Evolutionary conservation across 2,329 filamentous ascomycete genomes (phyloP), one percentile per base, ranked within the genome.

Genomic region (Colletotrichum melonis): DNA sequence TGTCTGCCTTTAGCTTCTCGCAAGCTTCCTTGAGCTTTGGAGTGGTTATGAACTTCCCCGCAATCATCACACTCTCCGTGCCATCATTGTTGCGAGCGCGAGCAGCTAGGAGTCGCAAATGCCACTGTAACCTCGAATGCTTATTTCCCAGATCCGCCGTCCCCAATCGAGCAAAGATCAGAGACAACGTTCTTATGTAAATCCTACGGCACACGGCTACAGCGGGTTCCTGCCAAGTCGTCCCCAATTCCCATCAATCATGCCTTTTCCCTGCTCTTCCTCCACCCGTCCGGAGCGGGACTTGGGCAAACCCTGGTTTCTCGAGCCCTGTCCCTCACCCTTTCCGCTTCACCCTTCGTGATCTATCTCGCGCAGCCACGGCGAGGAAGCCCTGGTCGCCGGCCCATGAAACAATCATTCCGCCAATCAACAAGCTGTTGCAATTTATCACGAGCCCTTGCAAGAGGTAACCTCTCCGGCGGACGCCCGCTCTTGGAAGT

Each of bases 231-330:
- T 69, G 55, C 70, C 54, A 64, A 69, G 55, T 54, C 26, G 42
- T 59, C 59, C 55, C n/a, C 38, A 69, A 69, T 69, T 63, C 70
- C 70, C 66, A 59, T 73, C 66, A 69, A 69, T 73, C 66, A 73
- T 56, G 42, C 59, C 54, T 32, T 42, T 59, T 69, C 42, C 66
- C 42, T 72, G 69, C 32, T 58, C 16, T 30, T 22, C 59, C 42
- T 64, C 66, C 69, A 64, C 64, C 64, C 64, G 57, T 56, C 42
- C 65, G 42, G 65, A 69, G 65, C 54, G 52, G 58, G 58, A 69
- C 69, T 28, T 30, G 24, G 49, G 26, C 30, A 7, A 28, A 28
- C 68, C 59, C 59, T 69, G 52, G 49, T 30, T 38, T 26, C 38
- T 42, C 59, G 30, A 26, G 42, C 65, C 70, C 66, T 69, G 70